phyloP scores from a whole-genome alignment of 208 protist genomes.

The Leishmania braziliensis region DNA sequence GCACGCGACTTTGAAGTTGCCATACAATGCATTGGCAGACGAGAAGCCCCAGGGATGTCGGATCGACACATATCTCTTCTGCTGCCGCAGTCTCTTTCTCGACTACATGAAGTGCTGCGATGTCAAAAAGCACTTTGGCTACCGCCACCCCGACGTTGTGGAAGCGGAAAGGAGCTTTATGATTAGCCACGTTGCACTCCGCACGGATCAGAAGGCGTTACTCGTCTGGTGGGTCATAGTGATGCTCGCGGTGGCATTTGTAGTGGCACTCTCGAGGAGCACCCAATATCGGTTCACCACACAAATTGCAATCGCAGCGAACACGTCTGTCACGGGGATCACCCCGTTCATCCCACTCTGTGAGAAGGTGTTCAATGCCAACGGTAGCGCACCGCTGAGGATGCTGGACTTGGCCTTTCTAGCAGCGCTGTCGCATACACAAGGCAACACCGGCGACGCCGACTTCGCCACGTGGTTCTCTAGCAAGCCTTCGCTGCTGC shows the following conservation, averaged over 20 bases:
- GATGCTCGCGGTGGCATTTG: conserved; percentile 74
- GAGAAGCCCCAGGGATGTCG: conserved; percentile 31
- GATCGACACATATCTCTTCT: conserved; percentile 80
- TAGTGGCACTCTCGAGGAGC: conserved; percentile 64
- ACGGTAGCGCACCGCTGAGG: conserved; percentile 48
- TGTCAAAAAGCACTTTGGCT: conserved; percentile 69
- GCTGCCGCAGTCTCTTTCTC: conserved; percentile 72
- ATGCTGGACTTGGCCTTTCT: conserved; percentile 77
- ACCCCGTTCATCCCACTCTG: conserved; percentile 44
- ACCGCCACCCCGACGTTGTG: conserved; percentile 76
- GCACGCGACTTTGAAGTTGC: conserved; percentile 32
- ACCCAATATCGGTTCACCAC: conserved; percentile 54
- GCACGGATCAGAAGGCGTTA: conserved; percentile 78
- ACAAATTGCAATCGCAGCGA: conserved; percentile 39
- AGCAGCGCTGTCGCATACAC: conserved; percentile 77
- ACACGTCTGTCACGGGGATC: conserved; percentile 22
- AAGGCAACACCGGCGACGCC: conserved; percentile 47
- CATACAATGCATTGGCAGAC: conserved; percentile 34
- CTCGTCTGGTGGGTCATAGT: conserved; percentile 86
- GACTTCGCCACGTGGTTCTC: conserved; percentile 89
- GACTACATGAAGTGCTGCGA: conserved; percentile 73
- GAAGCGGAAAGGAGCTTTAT: conserved; percentile 57
- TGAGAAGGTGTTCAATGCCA: conserved; percentile 50
- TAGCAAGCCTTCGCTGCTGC: conserved; percentile 51
- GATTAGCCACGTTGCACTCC: conserved; percentile 60